Evolutionary conservation across 2,329 filamentous ascomycete genomes (phyloP), one percentile per base, ranked within the genome.

Genomic region (Graphiopsis chlorocephala): DNA sequence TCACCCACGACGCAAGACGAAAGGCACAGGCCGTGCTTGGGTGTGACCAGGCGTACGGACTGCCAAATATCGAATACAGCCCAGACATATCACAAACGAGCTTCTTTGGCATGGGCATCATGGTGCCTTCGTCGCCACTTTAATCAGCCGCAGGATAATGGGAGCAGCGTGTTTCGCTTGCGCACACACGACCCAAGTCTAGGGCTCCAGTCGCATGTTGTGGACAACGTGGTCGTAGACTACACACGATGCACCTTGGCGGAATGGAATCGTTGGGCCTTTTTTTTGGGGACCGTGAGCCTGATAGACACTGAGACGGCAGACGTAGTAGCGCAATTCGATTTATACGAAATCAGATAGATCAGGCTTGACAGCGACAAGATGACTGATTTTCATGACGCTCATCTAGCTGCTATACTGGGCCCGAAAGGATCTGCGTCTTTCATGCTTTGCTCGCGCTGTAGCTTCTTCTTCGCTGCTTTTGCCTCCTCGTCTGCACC

Each of bases 341-440:
- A 8, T 20, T 45, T 45, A n/a, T 11, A 20, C n/a, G 38, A 45
- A 8, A 20, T 4, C n/a, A 11, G 20, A 17, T 42, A 42, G 38
- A 45, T 35, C 33, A 15, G 17, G 10, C 38, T 12, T 20, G 38
- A 20, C 38, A 45, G 38, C n/a, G 26, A 31, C 17, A 31, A 28
- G 50, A 53, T 53, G 12, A n/a, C 23, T 56, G 2, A 15, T 20
- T 23, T 38, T 20, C 11, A 31, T 56, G 7, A 38, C 20, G 14
- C 14, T 38, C 53, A 56, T 38, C 31, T 38, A 38, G 53, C 53
- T 56, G 29, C 23, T 58, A 62, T 55, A 25, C 60, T 62, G 25
- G 78, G 65, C 76, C 81, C 80, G 76, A 83, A 74, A 57, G 83
- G 75, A 17, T 82, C 80, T 56, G 82, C 79, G 38, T 72, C 72